Conservation (phyloP, 1,284 basidiomycete genomes). For the Chondrostereum purpureum region DNA sequence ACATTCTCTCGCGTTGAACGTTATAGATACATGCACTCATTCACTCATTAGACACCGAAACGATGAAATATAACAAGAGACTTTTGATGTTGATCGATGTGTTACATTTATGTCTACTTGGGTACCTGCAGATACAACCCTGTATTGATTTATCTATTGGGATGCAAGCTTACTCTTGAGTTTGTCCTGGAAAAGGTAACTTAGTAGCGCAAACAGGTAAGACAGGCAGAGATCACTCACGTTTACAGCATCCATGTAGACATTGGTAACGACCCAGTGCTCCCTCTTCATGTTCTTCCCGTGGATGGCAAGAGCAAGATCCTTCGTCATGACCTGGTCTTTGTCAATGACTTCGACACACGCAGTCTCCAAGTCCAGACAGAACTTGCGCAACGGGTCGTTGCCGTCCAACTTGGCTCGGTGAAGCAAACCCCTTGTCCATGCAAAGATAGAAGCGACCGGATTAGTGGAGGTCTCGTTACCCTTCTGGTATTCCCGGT, state of each 20-base stretch:
- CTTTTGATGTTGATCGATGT: no score
- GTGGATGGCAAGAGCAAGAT: constrained; percentile 92
- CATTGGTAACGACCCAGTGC: constrained; percentile 90
- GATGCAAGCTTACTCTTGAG: constrained; percentile 46
- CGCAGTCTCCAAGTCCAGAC: constrained; percentile 74
- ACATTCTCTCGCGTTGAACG: no score
- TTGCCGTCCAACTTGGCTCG: constrained; percentile 92
- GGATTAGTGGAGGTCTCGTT: constrained; percentile 97
- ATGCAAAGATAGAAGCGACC: constrained; percentile 97
- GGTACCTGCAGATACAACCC: no score
- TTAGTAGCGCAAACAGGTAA: not conserved
- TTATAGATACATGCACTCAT: no score
- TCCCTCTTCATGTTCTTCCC: constrained; percentile 88
- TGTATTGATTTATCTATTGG: no score
- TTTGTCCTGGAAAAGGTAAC: constrained; percentile 36
- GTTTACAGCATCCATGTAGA: constrained; percentile 87
- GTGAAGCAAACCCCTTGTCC: constrained; percentile 93
- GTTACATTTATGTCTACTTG: no score
- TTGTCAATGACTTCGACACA: constrained; percentile 91
- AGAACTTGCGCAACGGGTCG: constrained; percentile 71
- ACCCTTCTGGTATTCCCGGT: constrained; percentile 95
- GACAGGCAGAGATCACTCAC: constrained; percentile 32
- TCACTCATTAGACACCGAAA: no score
- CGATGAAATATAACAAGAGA: no score
- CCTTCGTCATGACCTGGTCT: constrained; percentile 94